Evolutionary conservation across 1,284 basidiomycete genomes (phyloP), one percentile per base, ranked within the genome.

Genomic region (Ganoderma boninense): DNA sequence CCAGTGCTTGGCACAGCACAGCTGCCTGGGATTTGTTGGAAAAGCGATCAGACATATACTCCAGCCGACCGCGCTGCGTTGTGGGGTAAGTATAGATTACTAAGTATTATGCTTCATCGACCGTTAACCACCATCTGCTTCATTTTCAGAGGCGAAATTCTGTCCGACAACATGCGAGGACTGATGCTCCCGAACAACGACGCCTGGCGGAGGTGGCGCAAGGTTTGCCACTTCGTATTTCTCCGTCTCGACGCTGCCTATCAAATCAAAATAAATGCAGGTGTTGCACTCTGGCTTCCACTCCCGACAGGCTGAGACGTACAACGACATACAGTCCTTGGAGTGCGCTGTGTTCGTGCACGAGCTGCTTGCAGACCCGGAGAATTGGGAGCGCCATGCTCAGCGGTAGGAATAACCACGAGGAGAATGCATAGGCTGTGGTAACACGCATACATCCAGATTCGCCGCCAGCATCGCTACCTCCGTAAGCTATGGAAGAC

Each of bases 21-120:
- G 83, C 84, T 6, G 86, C 85, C 20, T 87, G 86, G 85, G 87
- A 88, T 72, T 77, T 88, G 14, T 79, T 88, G 14, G 87, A 88
- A 73, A 88, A 87, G 72, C 82, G 84, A 18, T 86, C 85, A 1
- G 82, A 84, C 23, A 85, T 85, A 18, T 87, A 87, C 72, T 87
- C 85, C 4, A 85, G 84, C 69, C 81, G 87, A 11, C 87, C 87
- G 20, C 81, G 86, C 14, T 87, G 86, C 67, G 83, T 88, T 40
- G 83, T 88, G 56, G 78, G 78, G 75, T 79, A 72, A 66, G 80
- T 73, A 4, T 14, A 11, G 8, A n/a, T n/a, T 35, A 11, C 29
- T 35, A 11, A 2, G 20, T 8, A 23, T 2, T 3, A 54, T 38
- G 0, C 8, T 29, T 4, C 8, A n/a, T 16, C 16, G 8, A 14